Evolutionary conservation across 371 early-diverging fungal genomes (phyloP), one percentile per base, ranked within the genome.

Genomic region (Actinomortierella wolfii): DNA sequence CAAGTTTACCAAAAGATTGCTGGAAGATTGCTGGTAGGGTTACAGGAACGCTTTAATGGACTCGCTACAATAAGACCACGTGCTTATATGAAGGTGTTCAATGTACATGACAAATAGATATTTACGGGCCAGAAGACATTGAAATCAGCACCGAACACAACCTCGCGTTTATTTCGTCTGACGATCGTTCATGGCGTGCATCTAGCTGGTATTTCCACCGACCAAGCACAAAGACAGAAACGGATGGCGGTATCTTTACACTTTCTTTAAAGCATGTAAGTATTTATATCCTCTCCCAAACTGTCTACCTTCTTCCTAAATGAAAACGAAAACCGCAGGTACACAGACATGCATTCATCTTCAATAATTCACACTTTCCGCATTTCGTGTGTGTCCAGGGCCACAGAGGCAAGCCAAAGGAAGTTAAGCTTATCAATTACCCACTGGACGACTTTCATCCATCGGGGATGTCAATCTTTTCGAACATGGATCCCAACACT

Each of bases 161-260:
- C 11, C 41, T 71, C 9, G 71, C 71, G 9, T 71, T 71, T 23
- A 58, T 71, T 0, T 71, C 71, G 15, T 71, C 71, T 15, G 71
- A 71, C 43, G 71, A 71, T 48, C 66, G 62, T 11, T 71, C 71
- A 17, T 71, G 71, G 71, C 49, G 51, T 6, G 57, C 61, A 40
- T 54, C 61, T 7, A 71, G 71, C 49, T 51, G 59, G 17, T 71
- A 58, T 41, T 71, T 71, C 58, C 71, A 71, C 34, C 54, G 71
- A 21, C 71, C 71, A 5, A 71, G 71, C 66, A 41, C 55, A 21
- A 65, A 65, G 49, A 71, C 71, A 23, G 48, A 25, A 13, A 21
- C 56, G 23, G 60, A 71, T n/a, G 71, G 71, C 21, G 71, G 61
- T 28, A 71, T 71, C 24, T 71, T 61, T 45, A 65, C 62, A 6